Percentiles rank a stretch among this genome's conserved stretches.
phyloP scores from a whole-genome alignment of 345 rosid species.

The Gossypium longicalyx region DNA sequence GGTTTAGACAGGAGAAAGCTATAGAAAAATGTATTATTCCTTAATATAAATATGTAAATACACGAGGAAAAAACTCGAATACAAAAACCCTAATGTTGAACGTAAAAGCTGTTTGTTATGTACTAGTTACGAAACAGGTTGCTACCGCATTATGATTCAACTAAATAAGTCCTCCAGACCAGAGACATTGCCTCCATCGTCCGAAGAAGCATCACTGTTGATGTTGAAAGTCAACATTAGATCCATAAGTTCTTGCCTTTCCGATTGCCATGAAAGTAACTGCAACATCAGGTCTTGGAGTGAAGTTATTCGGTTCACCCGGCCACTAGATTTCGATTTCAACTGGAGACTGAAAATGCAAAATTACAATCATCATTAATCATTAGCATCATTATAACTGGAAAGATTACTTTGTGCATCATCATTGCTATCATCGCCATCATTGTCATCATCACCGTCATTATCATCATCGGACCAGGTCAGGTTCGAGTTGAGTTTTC shows the following conservation, averaged over 20 bases:
- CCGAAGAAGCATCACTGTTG: constrained; percentile 33
- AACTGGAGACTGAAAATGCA: constrained; percentile 56
- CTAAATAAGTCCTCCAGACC: constrained; percentile 41
- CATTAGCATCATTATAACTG: constrained; percentile 20
- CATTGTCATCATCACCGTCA: neutral
- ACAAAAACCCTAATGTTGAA: too few relatives aligned
- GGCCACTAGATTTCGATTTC: constrained; percentile 47
- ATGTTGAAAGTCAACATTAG: constrained; percentile 40
- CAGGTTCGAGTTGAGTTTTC: neutral
- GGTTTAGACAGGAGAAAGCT: constrained; percentile 15
- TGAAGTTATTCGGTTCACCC: constrained; percentile 42
- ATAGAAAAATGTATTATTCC: neutral
- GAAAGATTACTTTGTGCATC: constrained; percentile 6
- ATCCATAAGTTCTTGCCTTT: constrained; percentile 43
- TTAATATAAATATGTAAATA: too few relatives aligned
- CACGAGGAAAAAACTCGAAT: too few relatives aligned
- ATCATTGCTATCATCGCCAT: neutral
- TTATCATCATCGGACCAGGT: constrained; percentile 20
- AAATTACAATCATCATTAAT: constrained; percentile 33
- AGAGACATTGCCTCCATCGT: constrained; percentile 34
- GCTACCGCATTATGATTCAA: constrained; percentile 18
- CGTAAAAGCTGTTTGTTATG: neutral
- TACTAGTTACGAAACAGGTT: constrained; percentile 16
- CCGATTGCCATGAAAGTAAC: constrained; percentile 42
- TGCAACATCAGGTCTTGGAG: constrained; percentile 48